phyloP scores from a whole-genome alignment of 805 yeast species.

The Monosporozyma solicola region DNA sequence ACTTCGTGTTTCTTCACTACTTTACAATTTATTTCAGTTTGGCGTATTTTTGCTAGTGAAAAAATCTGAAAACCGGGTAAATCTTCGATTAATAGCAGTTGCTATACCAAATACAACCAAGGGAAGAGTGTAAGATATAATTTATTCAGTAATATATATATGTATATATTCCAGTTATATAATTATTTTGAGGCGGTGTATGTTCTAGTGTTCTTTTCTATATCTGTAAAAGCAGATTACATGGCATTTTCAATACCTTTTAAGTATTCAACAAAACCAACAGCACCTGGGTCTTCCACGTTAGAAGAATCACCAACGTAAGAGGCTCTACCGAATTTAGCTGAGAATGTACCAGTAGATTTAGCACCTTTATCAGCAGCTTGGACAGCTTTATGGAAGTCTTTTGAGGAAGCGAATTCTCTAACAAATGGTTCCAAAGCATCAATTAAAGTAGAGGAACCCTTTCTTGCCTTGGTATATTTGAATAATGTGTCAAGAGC shows the following conservation, averaged over 20 bases:
- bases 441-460: slow-evolving; percentile 85
- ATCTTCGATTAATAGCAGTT: not conserved
- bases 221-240: not conserved
- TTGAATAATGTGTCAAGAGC: slow-evolving; percentile 71
- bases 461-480: slow-evolving; percentile 81
- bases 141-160: not conserved
- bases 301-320: slow-evolving; percentile 70
- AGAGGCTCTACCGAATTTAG: slow-evolving; percentile 89
- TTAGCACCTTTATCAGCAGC: slow-evolving; percentile 75
- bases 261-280: slow-evolving; percentile 59
- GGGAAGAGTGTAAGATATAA: not conserved
- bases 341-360: slow-evolving; percentile 61
- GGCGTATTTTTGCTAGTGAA: not conserved
- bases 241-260: slow-evolving; percentile 29
- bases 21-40: not conserved
- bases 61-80: not conserved
- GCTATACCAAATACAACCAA: no score
- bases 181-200: no score
- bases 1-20: not conserved
- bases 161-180: not conserved
- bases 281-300: slow-evolving; percentile 91
- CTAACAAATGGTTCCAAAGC: slow-evolving; percentile 82
- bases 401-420: slow-evolving; percentile 41
- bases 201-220: not conserved
- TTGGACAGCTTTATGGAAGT: slow-evolving; percentile 49